phyloP scores from a whole-genome alignment of 495 filamentous ascomycete species.

The Neohortaea acidophila region DNA sequence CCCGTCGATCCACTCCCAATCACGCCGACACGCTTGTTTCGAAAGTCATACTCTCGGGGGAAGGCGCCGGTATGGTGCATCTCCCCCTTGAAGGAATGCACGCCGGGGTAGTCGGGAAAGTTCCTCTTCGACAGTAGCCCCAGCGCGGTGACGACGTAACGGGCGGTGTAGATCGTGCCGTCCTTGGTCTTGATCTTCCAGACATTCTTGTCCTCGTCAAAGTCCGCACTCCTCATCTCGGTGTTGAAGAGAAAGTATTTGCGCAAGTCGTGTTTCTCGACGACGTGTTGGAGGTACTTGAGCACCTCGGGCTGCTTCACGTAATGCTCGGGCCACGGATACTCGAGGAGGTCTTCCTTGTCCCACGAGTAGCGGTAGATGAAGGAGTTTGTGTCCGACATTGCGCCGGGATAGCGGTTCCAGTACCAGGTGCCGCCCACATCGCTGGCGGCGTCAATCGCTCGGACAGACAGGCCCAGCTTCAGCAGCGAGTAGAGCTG shows the following conservation, averaged over 20 bases:
- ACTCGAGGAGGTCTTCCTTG: conserved; percentile 7
- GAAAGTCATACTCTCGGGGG: conserved; percentile 22
- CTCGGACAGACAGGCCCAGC: conserved; percentile 4
- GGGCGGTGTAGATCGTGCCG: conserved; percentile 12
- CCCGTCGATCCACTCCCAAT: conserved; percentile 14
- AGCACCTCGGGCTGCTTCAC: conserved; percentile 5
- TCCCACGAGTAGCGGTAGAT: conserved; percentile 16
- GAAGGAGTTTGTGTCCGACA: conserved; percentile 8
- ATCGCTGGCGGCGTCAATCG: conserved; percentile 4
- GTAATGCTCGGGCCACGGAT: conserved; percentile 7
- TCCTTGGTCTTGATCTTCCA: conserved; percentile 17
- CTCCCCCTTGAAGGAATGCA: conserved; percentile 26
- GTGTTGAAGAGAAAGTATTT: conserved; percentile 20
- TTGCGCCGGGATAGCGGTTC: conserved; percentile 2
- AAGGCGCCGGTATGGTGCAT: conserved; percentile 39
- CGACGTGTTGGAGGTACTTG: conserved; percentile 24
- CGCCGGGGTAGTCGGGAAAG: conserved; percentile 23
- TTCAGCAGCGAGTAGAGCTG: conserved; percentile 3
- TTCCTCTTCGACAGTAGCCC: conserved; percentile 20
- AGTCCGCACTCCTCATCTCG: conserved; percentile 15
- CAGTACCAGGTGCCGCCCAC: conserved; percentile 8
- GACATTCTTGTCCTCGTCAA: conserved; percentile 15
- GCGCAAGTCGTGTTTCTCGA: conserved; percentile 18
- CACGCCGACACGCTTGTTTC: conserved; percentile 12
- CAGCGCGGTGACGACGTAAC: conserved; percentile 22